These are phyloP conservation scores for Echites panduratus DNA, from an alignment of 257 asterid genomes.

Conservation along the genomic window DNA sequence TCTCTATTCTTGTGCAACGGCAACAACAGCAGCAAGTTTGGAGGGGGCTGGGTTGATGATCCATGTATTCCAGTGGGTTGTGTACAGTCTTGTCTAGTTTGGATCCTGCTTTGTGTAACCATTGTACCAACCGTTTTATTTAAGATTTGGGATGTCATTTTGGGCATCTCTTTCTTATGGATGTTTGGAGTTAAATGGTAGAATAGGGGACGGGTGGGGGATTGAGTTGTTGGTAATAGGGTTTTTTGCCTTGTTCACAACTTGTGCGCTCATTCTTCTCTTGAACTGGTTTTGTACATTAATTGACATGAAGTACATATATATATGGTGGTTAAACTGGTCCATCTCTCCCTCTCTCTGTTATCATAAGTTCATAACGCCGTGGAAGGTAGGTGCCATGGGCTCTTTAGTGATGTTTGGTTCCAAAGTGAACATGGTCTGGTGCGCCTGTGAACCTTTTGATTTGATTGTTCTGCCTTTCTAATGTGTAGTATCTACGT, in stretches of 20 bases:
- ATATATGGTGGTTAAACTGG: neutral
- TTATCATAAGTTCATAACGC: too few species aligned
- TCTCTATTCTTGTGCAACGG: conserved; percentile 7
- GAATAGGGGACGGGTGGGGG: neutral
- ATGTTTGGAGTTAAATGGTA: neutral
- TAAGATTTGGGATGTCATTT: neutral
- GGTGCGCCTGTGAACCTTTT: too few species aligned
- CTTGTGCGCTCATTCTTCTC: neutral
- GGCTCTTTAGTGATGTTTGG: too few species aligned
- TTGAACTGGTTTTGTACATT: conserved; percentile 5
- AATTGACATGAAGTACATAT: neutral
- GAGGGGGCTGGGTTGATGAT: conserved; percentile 1
- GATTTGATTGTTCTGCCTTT: too few species aligned
- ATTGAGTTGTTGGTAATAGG: neutral
- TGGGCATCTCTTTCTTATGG: neutral
- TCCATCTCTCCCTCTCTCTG: neutral
- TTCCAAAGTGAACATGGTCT: too few species aligned
- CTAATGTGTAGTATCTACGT: too few species aligned
- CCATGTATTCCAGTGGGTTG: neutral
- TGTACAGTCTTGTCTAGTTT: conserved; percentile 14
- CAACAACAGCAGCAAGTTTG: neutral
- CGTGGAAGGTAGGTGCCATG: too few species aligned
- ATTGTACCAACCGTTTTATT: neutral
- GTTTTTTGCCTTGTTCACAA: neutral
- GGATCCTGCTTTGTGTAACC: neutral